These are phyloP conservation scores for Rhodotorula sp. DNA, from an alignment of 1,284 basidiomycete genomes.

Conservation along the genomic window DNA sequence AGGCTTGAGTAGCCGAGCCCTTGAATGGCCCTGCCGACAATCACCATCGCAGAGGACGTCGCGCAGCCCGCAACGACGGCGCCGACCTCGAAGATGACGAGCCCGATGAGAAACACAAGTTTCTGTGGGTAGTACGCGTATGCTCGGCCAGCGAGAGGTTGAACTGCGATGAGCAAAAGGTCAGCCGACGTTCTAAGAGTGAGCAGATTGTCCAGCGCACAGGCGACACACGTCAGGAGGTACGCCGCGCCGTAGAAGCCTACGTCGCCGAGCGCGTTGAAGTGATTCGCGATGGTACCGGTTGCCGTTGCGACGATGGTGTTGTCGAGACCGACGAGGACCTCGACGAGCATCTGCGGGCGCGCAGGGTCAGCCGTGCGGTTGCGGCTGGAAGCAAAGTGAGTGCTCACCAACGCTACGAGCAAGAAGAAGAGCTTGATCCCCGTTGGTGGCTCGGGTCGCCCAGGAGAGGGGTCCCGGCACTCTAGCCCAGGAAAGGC, in stretches of 20 bases:
- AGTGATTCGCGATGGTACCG: slow-evolving; percentile 24
- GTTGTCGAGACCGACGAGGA: slow-evolving; percentile 33
- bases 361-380: not conserved
- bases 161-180: not conserved
- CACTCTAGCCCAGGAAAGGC: not conserved
- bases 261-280: slow-evolving; percentile 21
- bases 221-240: slow-evolving; percentile 25
- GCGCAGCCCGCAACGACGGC: slow-evolving; percentile 44
- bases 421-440: too few species aligned
- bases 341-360: slow-evolving; percentile 25
- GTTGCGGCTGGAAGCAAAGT: not conserved
- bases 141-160: slow-evolving; percentile 25
- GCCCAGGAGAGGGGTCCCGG: too few species aligned
- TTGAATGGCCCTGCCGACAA: slow-evolving; percentile 42
- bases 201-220: too few species aligned
- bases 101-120: slow-evolving; percentile 37
- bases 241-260: slow-evolving; percentile 35
- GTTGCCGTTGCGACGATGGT: slow-evolving; percentile 30
- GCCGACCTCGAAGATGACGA: slow-evolving; percentile 43
- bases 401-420: not conserved
- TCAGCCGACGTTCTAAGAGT: too few species aligned
- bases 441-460: too few species aligned
- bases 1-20: slow-evolving; percentile 19
- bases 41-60: slow-evolving; percentile 40
- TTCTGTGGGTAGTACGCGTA: slow-evolving; percentile 40